Evolutionary conservation across 176 grass and related monocot species (phyloP).

Genomic region (Calamus simplicifolius): DNA sequence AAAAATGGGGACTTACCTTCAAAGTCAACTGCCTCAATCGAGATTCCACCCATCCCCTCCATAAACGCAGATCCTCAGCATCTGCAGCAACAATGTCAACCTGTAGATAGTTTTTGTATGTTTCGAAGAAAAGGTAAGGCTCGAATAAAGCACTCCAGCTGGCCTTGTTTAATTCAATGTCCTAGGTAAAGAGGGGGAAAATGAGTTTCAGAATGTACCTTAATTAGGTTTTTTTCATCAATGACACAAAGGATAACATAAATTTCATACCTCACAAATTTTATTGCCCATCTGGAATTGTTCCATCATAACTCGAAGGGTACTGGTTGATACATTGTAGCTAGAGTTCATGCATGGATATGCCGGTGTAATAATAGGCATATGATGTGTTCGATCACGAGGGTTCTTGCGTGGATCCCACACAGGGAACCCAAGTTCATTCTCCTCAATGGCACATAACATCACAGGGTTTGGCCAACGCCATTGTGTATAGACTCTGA

Average conservation of each 20-base stretch:
- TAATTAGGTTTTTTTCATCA: neutral
- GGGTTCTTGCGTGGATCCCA: slow-evolving; percentile 95
- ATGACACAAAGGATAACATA: neutral
- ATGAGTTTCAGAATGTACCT: neutral
- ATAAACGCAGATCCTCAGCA: slow-evolving; percentile 79
- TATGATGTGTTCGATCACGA: slow-evolving; percentile 72
- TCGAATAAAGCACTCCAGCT: slow-evolving; percentile 75
- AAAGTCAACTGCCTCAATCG: slow-evolving; percentile 82
- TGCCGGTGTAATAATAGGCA: slow-evolving; percentile 97
- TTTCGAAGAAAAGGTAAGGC: slow-evolving; percentile 75
- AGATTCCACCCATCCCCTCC: slow-evolving; percentile 99
- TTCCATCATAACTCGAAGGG: slow-evolving; percentile 83
- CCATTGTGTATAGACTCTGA: slow-evolving; percentile 91
- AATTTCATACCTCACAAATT: slow-evolving; percentile 60
- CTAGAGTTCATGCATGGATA: slow-evolving; percentile 99
- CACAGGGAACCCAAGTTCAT: slow-evolving; percentile 78
- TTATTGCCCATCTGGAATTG: slow-evolving; percentile 83
- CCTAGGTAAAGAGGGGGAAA: slow-evolving; percentile 32
- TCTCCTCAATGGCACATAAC: slow-evolving; percentile 83
- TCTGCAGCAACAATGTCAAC: slow-evolving; percentile 76
- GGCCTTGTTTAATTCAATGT: slow-evolving; percentile 85
- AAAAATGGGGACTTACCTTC: slow-evolving; percentile 42
- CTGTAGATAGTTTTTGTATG: slow-evolving; percentile 95
- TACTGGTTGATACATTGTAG: slow-evolving; percentile 95
- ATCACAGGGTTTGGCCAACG: slow-evolving; percentile 92